Conservation (phyloP, 1,284 basidiomycete genomes). For the Ustanciosporium gigantosporum region DNA sequence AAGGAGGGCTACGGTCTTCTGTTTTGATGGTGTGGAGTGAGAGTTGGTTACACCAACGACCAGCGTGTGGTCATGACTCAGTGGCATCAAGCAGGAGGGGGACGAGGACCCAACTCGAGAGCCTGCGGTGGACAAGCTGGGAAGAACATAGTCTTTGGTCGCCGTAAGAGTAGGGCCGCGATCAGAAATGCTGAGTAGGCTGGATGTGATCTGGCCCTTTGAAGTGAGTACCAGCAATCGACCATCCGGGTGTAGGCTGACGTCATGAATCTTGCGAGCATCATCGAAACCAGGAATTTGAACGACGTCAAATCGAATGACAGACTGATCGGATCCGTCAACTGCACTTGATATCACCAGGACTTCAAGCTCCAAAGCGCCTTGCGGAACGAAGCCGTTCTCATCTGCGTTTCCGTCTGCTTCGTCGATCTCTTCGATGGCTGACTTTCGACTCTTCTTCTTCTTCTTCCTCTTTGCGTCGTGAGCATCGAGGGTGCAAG, state of each 20-base stretch:
- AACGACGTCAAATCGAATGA: constrained; percentile 16
- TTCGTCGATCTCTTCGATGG: constrained; percentile 1
- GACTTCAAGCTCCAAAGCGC: constrained; percentile 11
- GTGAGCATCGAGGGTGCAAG: background rate
- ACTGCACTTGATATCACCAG: constrained; percentile 25
- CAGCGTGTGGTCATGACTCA: constrained; percentile 32
- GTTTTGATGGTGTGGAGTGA: constrained; percentile 16
- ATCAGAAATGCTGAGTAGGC: constrained; percentile 4
- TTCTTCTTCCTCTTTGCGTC: constrained; percentile 19
- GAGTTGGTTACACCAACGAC: constrained; percentile 16
- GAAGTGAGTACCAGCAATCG: constrained; percentile 14
- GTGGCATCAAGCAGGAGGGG: constrained; percentile 12
- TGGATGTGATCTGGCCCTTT: constrained; percentile 17
- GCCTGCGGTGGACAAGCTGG: background rate
- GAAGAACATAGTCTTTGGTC: background rate
- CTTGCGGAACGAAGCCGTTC: background rate
- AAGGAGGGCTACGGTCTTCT: constrained; percentile 24
- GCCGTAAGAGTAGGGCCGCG: background rate
- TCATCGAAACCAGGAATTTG: constrained; percentile 3
- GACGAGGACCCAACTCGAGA: constrained; percentile 4
- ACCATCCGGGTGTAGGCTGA: constrained; percentile 22
- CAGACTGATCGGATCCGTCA: constrained; percentile 10
- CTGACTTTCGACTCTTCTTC: constrained; percentile 6
- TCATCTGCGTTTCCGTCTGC: background rate
- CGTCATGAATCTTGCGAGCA: constrained; percentile 17